Percentiles rank a stretch among this genome's conserved stretches.
These are phyloP conservation scores for Mortierella claussenii DNA, from an alignment of 192 early-diverging fungal species.

Conservation along the genomic window DNA sequence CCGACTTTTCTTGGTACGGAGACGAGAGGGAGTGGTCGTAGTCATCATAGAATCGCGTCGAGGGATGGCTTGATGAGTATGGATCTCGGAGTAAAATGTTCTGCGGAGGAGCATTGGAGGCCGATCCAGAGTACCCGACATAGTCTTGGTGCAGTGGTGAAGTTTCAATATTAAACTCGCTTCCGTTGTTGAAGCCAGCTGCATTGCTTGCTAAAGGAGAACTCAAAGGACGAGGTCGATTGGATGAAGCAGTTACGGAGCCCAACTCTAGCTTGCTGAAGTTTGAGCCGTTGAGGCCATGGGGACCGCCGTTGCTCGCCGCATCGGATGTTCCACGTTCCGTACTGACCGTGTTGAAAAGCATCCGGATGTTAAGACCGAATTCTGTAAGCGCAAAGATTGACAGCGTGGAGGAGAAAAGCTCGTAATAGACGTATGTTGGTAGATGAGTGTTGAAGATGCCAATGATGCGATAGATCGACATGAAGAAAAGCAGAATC, in stretches of 20 bases:
- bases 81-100: constrained; percentile 1
- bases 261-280: constrained; percentile 33
- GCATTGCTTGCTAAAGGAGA: constrained; percentile 26
- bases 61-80: not conserved
- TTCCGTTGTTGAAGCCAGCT: constrained; percentile 11
- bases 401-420: constrained; percentile 49
- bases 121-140: not conserved
- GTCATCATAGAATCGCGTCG: not conserved
- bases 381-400: constrained; percentile 53
- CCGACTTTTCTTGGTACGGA: not conserved
- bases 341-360: constrained; percentile 29
- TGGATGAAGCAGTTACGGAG: constrained; percentile 8
- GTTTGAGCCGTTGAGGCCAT: not conserved
- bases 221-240: constrained; percentile 14
- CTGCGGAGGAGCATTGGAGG: not conserved
- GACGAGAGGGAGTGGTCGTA: not conserved
- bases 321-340: constrained; percentile 1
- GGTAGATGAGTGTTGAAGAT: constrained; percentile 40
- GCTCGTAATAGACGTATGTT: constrained; percentile 49
- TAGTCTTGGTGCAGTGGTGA: constrained; percentile 11
- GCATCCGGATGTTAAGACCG: constrained; percentile 50
- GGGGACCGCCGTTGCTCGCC: not conserved
- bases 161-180: constrained; percentile 12
- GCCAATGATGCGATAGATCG: constrained; percentile 47
- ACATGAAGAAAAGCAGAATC: constrained; percentile 43